These are phyloP conservation scores for Paragyromitra xinjiangensis DNA, from an alignment of 495 filamentous ascomycete species.

Conservation along the genomic window DNA sequence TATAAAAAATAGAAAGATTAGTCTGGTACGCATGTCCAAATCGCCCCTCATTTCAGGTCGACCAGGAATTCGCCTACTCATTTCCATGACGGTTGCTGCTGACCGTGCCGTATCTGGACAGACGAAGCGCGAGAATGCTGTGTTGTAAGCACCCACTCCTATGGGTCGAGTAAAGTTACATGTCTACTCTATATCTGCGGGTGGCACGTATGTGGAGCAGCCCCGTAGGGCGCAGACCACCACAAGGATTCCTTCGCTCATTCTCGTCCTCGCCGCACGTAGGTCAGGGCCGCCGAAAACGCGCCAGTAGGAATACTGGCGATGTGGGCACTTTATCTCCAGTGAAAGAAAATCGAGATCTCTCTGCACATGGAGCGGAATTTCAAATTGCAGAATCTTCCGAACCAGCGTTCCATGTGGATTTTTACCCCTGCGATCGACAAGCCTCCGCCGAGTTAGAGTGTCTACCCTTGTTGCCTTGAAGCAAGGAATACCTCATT, in stretches of 20 bases:
- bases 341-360: neutral
- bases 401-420: neutral
- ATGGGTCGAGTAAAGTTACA: neutral
- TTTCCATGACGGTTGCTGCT: neutral
- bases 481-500: neutral
- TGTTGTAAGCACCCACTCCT: constrained; percentile 3
- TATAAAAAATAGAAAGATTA: neutral
- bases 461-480: neutral
- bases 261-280: neutral
- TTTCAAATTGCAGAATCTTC: constrained; percentile 7
- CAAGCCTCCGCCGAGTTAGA: constrained; percentile 2
- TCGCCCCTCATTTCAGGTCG: constrained; percentile 10
- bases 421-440: constrained; percentile 20
- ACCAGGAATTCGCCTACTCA: neutral
- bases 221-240: neutral
- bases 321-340: neutral
- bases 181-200: neutral
- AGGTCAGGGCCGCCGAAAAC: neutral
- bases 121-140: neutral
- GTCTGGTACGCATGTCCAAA: neutral
- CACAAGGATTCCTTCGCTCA: neutral
- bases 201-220: neutral
- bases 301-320: neutral
- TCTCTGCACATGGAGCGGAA: neutral
- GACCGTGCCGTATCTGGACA: neutral